Conservation (phyloP, 257 asterid species). For the Agastache rugosa region DNA sequence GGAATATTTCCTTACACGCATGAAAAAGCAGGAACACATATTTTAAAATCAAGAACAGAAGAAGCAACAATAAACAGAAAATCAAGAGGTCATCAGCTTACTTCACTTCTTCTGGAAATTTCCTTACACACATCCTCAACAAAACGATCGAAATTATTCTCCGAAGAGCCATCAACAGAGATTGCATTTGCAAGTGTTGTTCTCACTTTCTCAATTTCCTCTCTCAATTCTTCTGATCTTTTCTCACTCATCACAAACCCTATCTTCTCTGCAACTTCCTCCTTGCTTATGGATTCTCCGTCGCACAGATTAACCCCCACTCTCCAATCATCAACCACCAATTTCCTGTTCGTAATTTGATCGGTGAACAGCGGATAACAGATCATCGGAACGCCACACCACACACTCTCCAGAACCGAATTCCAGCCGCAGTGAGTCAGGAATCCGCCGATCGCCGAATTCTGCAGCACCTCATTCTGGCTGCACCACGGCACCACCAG, state of each 20-base stretch:
- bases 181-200: neutral
- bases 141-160: neutral
- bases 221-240: slow-evolving; percentile 11
- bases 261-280: slow-evolving; percentile 33
- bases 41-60: too few species aligned
- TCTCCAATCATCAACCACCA: slow-evolving; percentile 36
- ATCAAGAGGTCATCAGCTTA: too few species aligned
- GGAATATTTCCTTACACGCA: too few species aligned
- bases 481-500: slow-evolving; percentile 32
- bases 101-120: too few species aligned
- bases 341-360: slow-evolving; percentile 34
- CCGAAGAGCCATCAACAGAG: slow-evolving; percentile 15
- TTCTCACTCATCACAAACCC: slow-evolving; percentile 15
- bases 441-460: slow-evolving; percentile 23
- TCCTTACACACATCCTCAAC: neutral
- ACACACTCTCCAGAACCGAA: slow-evolving; percentile 22
- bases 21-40: too few species aligned
- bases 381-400: slow-evolving; percentile 35
- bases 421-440: slow-evolving; percentile 35
- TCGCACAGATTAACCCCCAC: slow-evolving; percentile 34
- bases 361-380: slow-evolving; percentile 26
- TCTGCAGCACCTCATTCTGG: slow-evolving; percentile 20
- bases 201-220: neutral
- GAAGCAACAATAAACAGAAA: too few species aligned
- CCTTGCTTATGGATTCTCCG: neutral